These are phyloP conservation scores for Rhodotorula graminis DNA, from an alignment of 768 basidiomycete genomes.

Conservation along the genomic window DNA sequence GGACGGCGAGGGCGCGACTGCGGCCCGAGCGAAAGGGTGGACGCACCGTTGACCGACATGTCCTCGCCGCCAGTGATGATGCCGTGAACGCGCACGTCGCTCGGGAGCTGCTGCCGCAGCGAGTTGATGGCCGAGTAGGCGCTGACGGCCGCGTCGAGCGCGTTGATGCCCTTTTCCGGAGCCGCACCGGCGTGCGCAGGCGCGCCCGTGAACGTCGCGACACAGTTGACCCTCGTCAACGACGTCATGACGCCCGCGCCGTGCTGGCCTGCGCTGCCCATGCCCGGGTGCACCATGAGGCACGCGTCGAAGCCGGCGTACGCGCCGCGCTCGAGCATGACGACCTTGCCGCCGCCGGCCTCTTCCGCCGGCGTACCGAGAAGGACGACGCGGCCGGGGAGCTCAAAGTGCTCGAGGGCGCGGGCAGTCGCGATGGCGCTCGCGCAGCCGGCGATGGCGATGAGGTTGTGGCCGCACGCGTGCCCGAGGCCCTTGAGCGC, in stretches of 20 bases:
- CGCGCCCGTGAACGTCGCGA: background rate
- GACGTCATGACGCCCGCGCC: slow-evolving; percentile 7
- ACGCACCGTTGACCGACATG: background rate
- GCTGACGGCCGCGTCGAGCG: slow-evolving; percentile 2
- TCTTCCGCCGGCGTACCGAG: slow-evolving; percentile 3
- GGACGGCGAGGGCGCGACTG: background rate
- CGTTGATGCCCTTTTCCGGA: background rate
- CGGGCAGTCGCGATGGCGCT: background rate
- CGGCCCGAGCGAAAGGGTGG: background rate
- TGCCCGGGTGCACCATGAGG: background rate
- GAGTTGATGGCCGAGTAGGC: background rate
- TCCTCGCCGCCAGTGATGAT: slow-evolving; percentile 1
- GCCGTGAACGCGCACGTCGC: background rate
- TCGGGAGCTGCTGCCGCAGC: slow-evolving; percentile 1
- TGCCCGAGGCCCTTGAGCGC: slow-evolving; percentile 2
- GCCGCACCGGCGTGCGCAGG: slow-evolving; percentile 11
- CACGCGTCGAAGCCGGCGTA: slow-evolving; percentile 1
- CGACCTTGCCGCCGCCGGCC: background rate
- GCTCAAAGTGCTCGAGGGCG: background rate
- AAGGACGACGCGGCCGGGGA: background rate
- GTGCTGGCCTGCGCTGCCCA: background rate
- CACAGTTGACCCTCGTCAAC: background rate
- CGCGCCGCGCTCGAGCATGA: background rate
- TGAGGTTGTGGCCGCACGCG: slow-evolving; percentile 6
- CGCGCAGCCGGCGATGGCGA: slow-evolving; percentile 8